Percentiles rank a stretch among this genome's conserved stretches.
phyloP scores from a whole-genome alignment of 1,139 yeast species.

The Hyphopichia wangnamkhiaoensis region DNA sequence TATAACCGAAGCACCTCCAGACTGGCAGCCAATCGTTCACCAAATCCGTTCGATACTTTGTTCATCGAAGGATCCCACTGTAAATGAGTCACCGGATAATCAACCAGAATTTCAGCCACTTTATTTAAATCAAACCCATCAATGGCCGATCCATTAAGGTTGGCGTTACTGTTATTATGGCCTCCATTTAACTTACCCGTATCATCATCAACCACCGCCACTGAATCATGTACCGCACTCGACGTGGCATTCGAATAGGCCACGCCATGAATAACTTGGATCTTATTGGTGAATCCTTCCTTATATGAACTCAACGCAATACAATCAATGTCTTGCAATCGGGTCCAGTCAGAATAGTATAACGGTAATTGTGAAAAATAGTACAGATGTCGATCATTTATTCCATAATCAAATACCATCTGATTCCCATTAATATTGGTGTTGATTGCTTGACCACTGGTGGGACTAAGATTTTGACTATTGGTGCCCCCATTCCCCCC shows the following conservation, averaged over 20 bases:
- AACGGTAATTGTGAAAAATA: slow-evolving; percentile 65
- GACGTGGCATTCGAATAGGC: slow-evolving; percentile 27
- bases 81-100: slow-evolving; percentile 67
- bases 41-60: slow-evolving; percentile 19
- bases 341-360: slow-evolving; percentile 69
- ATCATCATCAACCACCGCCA: slow-evolving; percentile 1
- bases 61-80: slow-evolving; percentile 68
- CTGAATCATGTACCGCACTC: slow-evolving; percentile 4
- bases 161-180: slow-evolving; percentile 10
- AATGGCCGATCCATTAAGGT: slow-evolving; percentile 11
- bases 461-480: not conserved
- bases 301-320: slow-evolving; percentile 69
- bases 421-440: not conserved
- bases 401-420: not conserved
- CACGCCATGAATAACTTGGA: slow-evolving; percentile 49
- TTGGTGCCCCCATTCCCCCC: not conserved
- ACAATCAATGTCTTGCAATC: slow-evolving; percentile 41
- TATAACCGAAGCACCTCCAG: slow-evolving; percentile 73
- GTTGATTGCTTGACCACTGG: not conserved
- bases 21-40: slow-evolving; percentile 60
- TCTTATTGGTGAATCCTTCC: slow-evolving; percentile 65
- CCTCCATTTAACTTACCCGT: too few relatives aligned
- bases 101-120: slow-evolving; percentile 54
- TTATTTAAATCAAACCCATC: slow-evolving; percentile 50
- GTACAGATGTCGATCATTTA: slow-evolving; percentile 46